These are phyloP conservation scores for Cystobasidium slooffiae DNA, from an alignment of 1,284 basidiomycete genomes.

Conservation along the genomic window DNA sequence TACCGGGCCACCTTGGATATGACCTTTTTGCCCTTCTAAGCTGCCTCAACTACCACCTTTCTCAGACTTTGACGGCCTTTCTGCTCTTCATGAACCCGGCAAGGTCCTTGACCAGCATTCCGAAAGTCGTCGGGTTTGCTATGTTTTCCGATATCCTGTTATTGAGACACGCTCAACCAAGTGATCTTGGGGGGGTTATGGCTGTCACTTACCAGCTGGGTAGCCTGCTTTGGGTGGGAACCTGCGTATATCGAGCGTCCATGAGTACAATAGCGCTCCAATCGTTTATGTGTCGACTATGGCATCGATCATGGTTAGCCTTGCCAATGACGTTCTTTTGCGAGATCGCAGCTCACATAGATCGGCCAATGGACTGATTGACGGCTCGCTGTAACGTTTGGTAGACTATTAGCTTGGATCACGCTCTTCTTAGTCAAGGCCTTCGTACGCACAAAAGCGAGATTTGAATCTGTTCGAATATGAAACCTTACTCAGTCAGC, in stretches of 20 bases:
- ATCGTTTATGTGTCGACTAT: slow-evolving; percentile 60
- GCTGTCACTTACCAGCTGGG: slow-evolving; percentile 69
- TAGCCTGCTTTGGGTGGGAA: slow-evolving; percentile 72
- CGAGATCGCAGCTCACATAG: slow-evolving; percentile 4
- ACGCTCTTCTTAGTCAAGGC: neutral
- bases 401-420: neutral
- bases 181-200: neutral
- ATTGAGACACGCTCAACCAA: neutral
- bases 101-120: slow-evolving; percentile 37
- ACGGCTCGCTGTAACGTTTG: slow-evolving; percentile 63
- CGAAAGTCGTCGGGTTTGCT: slow-evolving; percentile 5
- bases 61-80: neutral
- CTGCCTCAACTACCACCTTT: too few species aligned
- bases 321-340: slow-evolving; percentile 20
- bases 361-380: slow-evolving; percentile 88
- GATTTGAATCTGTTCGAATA: slow-evolving; percentile 49
- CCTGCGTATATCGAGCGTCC: slow-evolving; percentile 74
- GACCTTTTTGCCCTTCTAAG: too few species aligned
- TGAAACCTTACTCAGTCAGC: neutral
- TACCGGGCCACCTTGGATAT: too few species aligned
- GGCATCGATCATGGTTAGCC: neutral
- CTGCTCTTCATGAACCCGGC: slow-evolving; percentile 36
- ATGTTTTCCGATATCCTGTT: slow-evolving; percentile 37
- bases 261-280: slow-evolving; percentile 80
- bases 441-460: slow-evolving; percentile 45